A percentile compares a stretch with the other conserved stretches of the same genome.
These are phyloP conservation scores for Gymnopilus junonius DNA, from an alignment of 768 basidiomycete genomes.

Conservation along the genomic window DNA sequence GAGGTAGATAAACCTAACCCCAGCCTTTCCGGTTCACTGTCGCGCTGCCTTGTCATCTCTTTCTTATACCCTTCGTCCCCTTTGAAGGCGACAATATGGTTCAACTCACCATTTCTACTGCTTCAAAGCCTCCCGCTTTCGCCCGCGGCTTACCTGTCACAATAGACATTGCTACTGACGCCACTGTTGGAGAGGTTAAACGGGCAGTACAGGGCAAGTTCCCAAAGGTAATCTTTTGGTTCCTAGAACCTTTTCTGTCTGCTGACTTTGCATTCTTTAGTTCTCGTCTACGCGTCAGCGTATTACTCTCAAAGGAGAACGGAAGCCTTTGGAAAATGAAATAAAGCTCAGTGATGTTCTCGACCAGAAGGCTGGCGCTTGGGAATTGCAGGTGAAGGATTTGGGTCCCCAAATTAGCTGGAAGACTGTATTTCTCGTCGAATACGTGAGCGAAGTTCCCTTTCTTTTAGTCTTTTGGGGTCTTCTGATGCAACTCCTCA, in stretches of 20 bases:
- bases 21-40: background rate
- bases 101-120: slow-evolving; percentile 55
- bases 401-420: slow-evolving; percentile 90
- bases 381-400: slow-evolving; percentile 83
- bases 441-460: slow-evolving; percentile 76
- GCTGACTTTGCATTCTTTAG: slow-evolving; percentile 47
- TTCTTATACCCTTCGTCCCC: background rate
- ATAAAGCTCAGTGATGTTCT: slow-evolving; percentile 56
- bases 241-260: background rate
- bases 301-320: slow-evolving; percentile 64
- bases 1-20: slow-evolving; percentile 6
- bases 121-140: slow-evolving; percentile 48
- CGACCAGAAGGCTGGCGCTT: slow-evolving; percentile 56
- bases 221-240: slow-evolving; percentile 36
- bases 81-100: slow-evolving; percentile 31
- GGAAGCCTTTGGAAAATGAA: slow-evolving; percentile 66
- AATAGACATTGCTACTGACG: slow-evolving; percentile 50
- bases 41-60: background rate
- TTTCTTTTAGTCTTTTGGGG: background rate
- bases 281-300: slow-evolving; percentile 76
- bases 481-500: slow-evolving; percentile 4
- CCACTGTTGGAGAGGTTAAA: slow-evolving; percentile 76
- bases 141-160: slow-evolving; percentile 56
- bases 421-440: slow-evolving; percentile 86
- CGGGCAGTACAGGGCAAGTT: slow-evolving; percentile 51